phyloP scores from a whole-genome alignment of 2,329 filamentous ascomycete species.

The Colletotrichum sp. region DNA sequence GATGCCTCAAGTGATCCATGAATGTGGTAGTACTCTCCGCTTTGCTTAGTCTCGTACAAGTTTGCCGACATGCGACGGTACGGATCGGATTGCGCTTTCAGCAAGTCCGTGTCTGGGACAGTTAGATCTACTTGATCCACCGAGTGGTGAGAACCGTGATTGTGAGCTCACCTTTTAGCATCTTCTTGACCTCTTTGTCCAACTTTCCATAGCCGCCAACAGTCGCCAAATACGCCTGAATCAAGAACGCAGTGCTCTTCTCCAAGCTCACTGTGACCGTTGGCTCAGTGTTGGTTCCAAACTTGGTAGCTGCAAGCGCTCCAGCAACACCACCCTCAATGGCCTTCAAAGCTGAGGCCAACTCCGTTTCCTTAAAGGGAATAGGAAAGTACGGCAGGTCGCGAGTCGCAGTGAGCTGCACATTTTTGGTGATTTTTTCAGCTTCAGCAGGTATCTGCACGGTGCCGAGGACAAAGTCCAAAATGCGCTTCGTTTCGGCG shows the following conservation, averaged over 20 bases:
- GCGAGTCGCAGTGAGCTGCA: constrained; percentile 37
- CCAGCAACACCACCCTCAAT: constrained; percentile 42
- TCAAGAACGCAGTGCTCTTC: constrained; percentile 49
- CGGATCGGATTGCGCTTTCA: constrained; percentile 72
- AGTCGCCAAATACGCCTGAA: constrained; percentile 38
- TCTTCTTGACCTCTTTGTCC: constrained; percentile 35
- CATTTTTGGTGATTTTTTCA: constrained; percentile 23
- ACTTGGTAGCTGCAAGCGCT: constrained; percentile 32
- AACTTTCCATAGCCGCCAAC: constrained; percentile 43
- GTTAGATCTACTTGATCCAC: not conserved
- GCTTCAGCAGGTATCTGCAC: constrained; percentile 33
- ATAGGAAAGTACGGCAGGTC: constrained; percentile 50
- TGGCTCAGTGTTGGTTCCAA: constrained; percentile 13
- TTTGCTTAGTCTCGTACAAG: constrained; percentile 70
- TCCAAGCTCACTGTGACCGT: constrained; percentile 38
- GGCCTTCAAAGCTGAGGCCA: constrained; percentile 47
- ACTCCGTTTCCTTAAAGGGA: constrained; percentile 52
- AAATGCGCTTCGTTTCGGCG: constrained; percentile 28
- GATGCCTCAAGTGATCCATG: constrained; percentile 77
- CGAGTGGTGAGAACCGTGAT: not conserved
- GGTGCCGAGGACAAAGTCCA: constrained; percentile 30
- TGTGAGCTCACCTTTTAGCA: constrained; percentile 32
- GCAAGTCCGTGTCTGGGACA: constrained; percentile 70
- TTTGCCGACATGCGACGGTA: constrained; percentile 78
- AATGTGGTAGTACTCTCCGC: constrained; percentile 75